Conservation (phyloP, 2,329 filamentous ascomycete species). For the Cadophora malorum region DNA sequence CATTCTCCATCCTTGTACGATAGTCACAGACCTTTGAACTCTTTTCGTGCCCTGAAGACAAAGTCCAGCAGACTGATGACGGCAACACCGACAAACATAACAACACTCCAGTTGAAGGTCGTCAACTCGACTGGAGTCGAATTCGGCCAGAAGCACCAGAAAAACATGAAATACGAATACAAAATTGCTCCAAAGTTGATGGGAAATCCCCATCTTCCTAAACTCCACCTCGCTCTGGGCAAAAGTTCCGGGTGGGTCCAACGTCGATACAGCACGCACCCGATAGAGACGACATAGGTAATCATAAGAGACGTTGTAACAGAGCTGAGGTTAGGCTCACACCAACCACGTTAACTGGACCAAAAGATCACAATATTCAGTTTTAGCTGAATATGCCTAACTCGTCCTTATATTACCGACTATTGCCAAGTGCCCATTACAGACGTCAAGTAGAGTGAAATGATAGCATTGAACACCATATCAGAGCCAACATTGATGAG, state of each 20-base stretch:
- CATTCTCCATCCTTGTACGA: conserved; percentile 2
- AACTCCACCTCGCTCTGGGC: conserved; percentile 49
- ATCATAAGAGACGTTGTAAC: conserved; percentile 57
- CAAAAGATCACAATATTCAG: no score
- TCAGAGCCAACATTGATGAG: background rate
- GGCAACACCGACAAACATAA: conserved; percentile 1
- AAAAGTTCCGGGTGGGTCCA: conserved; percentile 48
- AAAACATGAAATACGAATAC: conserved; percentile 53
- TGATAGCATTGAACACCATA: conserved; percentile 54
- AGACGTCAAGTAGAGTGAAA: conserved; percentile 56
- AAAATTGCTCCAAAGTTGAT: conserved; percentile 51
- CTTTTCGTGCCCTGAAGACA: background rate
- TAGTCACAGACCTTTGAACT: background rate
- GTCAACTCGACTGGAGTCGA: background rate
- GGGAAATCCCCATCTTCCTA: conserved; percentile 51
- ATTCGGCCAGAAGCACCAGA: conserved; percentile 57
- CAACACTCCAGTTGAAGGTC: background rate
- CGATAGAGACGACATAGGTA: conserved; percentile 57
- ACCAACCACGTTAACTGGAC: no score
- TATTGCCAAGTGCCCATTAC: no score
- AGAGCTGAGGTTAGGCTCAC: no score
- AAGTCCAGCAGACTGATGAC: background rate
- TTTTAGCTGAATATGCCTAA: no score
- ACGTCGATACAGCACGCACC: conserved; percentile 52
- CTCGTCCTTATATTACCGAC: no score